Evolutionary conservation across 208 protist species (phyloP), one percentile per base, ranked within the genome.

Genomic region (Trypanosoma lewisi): DNA sequence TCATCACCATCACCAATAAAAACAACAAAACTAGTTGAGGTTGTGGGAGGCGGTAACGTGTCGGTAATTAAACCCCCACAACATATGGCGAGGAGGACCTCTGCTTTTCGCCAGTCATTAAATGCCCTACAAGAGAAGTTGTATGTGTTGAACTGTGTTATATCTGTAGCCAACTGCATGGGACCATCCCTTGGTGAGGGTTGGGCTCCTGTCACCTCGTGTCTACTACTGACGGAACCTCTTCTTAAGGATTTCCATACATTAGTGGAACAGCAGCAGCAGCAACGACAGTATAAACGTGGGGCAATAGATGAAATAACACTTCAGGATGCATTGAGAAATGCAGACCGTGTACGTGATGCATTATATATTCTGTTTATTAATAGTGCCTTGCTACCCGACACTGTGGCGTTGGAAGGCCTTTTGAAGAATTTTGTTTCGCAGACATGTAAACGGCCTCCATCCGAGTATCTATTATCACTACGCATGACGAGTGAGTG

Each of bases 291-390:
- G 17, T 25, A 23, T 68, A 9, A 59, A 72, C 30, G 67, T 73
- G 33, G 62, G 67, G 62, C 63, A 71, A 52, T 67, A 62, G 53
- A 65, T 56, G 53, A 72, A 80, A 67, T 55, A 37, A 33, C 70
- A 2, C 2, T 56, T 16, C 50, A 47, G 33, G 58, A 65, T 41
- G 27, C 78, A 23, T 39, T 74, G n/a, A 71, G 67, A 36, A 75
- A 81, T 56, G 75, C 73, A 8, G 55, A 75, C 33, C 73, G 87
- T 61, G 54, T 87, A 45, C 80, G 78, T 49, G 80, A 91, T 63
- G 75, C 84, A 28, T 62, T 91, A 33, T 75, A 78, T 25, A 64
- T 71, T 23, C 53, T 87, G 27, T 87, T 73, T 61, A 56, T 91
- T 48, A 67, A 78, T 49, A 78, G 59, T 61, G 73, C 74, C 0